Conservation (phyloP, 768 basidiomycete species). For the Leucocoprinus leucothites region DNA sequence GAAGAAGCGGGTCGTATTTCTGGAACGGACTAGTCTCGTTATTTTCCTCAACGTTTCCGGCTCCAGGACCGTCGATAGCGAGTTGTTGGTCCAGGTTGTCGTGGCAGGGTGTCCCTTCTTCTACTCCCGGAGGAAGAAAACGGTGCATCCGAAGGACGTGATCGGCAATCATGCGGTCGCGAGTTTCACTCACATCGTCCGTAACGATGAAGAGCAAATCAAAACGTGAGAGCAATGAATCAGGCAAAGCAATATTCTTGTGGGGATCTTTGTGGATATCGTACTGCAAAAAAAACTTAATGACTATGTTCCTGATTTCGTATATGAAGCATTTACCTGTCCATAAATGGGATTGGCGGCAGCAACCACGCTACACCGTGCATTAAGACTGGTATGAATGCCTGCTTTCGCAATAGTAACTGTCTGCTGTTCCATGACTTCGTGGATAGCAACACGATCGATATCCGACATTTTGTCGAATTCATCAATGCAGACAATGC, state of each 20-base stretch:
- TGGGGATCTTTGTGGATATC: slow-evolving; percentile 99
- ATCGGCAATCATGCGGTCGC: slow-evolving; percentile 94
- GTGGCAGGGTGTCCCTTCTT: slow-evolving; percentile 89
- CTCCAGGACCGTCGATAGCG: slow-evolving; percentile 76
- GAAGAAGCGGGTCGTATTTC: slow-evolving; percentile 94
- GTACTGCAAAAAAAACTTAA: slow-evolving; percentile 54
- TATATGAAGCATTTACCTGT: slow-evolving; percentile 52
- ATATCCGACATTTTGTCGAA: slow-evolving; percentile 99
- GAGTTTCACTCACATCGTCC: slow-evolving; percentile 93
- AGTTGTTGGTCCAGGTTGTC: slow-evolving; percentile 89
- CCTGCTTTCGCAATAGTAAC: slow-evolving; percentile 99
- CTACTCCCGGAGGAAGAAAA: slow-evolving; percentile 92
- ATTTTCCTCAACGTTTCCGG: slow-evolving; percentile 50
- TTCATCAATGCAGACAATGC: slow-evolving; percentile 99
- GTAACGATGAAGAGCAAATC: slow-evolving; percentile 97
- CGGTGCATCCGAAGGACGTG: slow-evolving; percentile 97
- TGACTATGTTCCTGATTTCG: not conserved
- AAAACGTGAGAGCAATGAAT: slow-evolving; percentile 97
- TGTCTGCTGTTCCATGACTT: slow-evolving; percentile 99
- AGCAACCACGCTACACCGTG: slow-evolving; percentile 95
- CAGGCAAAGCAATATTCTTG: slow-evolving; percentile 96
- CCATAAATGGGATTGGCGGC: slow-evolving; percentile 99
- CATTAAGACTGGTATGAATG: slow-evolving; percentile 97
- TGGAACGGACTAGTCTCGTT: slow-evolving; percentile 83
- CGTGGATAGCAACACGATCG: slow-evolving; percentile 98